A percentile compares a stretch with the other conserved stretches of the same genome.
phyloP scores from a whole-genome alignment of 306 rosid species.

The Fragaria iinumae region DNA sequence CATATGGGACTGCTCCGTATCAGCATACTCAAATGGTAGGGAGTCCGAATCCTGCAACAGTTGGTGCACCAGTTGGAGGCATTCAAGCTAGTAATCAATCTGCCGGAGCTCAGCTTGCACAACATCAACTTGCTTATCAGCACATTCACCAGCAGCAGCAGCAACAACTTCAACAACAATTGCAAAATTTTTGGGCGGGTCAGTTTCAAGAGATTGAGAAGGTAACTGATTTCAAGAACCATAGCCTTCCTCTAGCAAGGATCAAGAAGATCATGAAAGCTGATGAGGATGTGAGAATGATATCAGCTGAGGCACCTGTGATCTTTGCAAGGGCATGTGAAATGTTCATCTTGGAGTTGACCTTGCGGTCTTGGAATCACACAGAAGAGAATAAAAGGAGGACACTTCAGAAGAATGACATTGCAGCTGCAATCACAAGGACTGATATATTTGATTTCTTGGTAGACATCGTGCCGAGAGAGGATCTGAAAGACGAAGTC shows the following conservation, averaged over 20 bases:
- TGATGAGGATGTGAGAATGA: slow-evolving; percentile 74
- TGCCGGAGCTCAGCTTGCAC: slow-evolving; percentile 48
- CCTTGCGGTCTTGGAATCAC: slow-evolving; percentile 74
- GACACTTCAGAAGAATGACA: slow-evolving; percentile 68
- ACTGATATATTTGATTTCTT: slow-evolving; percentile 69
- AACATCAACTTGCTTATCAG: slow-evolving; percentile 64
- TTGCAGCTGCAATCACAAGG: slow-evolving; percentile 72
- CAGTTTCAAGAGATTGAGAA: slow-evolving; percentile 61
- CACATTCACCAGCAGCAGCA: slow-evolving; percentile 54
- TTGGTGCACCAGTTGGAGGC: slow-evolving; percentile 29
- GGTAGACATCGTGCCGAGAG: slow-evolving; percentile 68
- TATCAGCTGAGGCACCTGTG: slow-evolving; percentile 72
- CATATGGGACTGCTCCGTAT: slow-evolving; percentile 41
- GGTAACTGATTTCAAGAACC: slow-evolving; percentile 70
- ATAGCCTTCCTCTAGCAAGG: slow-evolving; percentile 73
- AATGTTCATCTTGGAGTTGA: slow-evolving; percentile 68
- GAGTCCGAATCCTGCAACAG: slow-evolving; percentile 27
- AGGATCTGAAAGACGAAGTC: slow-evolving; percentile 70
- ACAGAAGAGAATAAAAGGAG: slow-evolving; percentile 70
- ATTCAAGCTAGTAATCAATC: slow-evolving; percentile 47
- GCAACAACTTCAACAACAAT: slow-evolving; percentile 58
- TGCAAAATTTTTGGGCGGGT: slow-evolving; percentile 52
- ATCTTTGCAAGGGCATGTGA: slow-evolving; percentile 72
- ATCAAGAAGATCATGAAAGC: slow-evolving; percentile 80
- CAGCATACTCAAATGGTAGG: slow-evolving; percentile 39